Conservation (phyloP, 139 green algal genomes). For the Coelastrella sp. region DNA sequence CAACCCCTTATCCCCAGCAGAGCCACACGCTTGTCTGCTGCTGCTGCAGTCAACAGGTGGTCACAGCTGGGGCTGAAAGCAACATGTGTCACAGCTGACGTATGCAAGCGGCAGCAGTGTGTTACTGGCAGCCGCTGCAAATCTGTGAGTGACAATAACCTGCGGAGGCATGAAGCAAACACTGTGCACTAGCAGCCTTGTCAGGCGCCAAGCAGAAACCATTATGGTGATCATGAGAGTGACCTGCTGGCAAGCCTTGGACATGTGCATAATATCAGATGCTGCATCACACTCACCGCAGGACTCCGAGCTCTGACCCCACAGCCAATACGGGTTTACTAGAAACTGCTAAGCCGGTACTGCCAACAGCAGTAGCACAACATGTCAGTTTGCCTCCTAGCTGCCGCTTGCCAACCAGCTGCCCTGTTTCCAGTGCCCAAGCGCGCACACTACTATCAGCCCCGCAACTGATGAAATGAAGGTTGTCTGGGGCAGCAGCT, state of each 20-base stretch:
- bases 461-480: constrained; percentile 52
- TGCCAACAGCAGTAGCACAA: constrained; percentile 26
- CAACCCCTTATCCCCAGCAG: constrained; percentile 20
- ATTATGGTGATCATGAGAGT: too few relatives aligned
- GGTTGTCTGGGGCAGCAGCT: constrained; percentile 43
- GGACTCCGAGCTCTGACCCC: constrained; percentile 61
- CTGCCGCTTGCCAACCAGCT: constrained; percentile 24
- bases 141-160: constrained; percentile 8
- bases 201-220: neutral
- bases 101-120: neutral
- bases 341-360: neutral
- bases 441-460: constrained; percentile 58
- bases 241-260: too few relatives aligned
- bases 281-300: too few relatives aligned
- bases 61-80: neutral
- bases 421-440: constrained; percentile 48
- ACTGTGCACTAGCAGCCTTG: neutral
- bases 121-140: constrained; percentile 24
- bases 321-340: constrained; percentile 45
- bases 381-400: constrained; percentile 45
- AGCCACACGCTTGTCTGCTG: constrained; percentile 4
- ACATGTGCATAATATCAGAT: too few relatives aligned
- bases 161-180: neutral
- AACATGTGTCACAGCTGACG: neutral
- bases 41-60: constrained; percentile 21